Conservation (phyloP, 1,284 basidiomycete genomes). For the Testicularia cyperi region DNA sequence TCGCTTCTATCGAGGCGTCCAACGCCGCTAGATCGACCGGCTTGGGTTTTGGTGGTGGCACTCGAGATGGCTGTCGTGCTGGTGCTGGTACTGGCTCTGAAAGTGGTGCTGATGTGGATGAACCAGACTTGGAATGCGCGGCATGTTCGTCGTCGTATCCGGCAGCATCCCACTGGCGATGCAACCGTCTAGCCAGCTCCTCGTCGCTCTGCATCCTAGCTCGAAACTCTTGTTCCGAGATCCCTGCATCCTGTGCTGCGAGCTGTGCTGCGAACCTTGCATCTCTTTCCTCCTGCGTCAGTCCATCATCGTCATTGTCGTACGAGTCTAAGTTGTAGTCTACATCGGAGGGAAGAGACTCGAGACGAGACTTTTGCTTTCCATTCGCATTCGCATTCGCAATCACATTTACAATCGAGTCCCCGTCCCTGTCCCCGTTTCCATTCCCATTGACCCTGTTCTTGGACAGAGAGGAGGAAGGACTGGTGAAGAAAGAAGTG, state of each 20-base stretch:
- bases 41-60: neutral
- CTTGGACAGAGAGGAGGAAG: constrained; percentile 8
- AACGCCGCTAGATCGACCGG: constrained; percentile 31
- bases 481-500: constrained; percentile 36
- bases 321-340: too few species aligned
- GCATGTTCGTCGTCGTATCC: neutral
- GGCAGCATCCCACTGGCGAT: constrained; percentile 20
- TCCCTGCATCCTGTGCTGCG: constrained; percentile 21
- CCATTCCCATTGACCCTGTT: too few species aligned
- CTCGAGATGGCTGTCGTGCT: neutral
- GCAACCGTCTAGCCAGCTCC: constrained; percentile 29
- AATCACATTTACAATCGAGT: neutral
- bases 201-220: constrained; percentile 23
- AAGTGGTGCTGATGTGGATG: neutral
- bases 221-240: constrained; percentile 2
- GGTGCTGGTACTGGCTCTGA: neutral
- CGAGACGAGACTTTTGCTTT: neutral
- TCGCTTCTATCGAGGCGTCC: constrained; percentile 40
- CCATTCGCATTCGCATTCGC: neutral
- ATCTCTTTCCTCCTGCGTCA: constrained; percentile 18
- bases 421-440: neutral
- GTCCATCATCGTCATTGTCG: neutral
- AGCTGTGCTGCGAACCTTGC: constrained; percentile 28
- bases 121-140: too few species aligned
- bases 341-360: too few species aligned